These are phyloP conservation scores for Capronia coronata DNA, from an alignment of 2,329 filamentous ascomycete genomes.

Conservation along the genomic window DNA sequence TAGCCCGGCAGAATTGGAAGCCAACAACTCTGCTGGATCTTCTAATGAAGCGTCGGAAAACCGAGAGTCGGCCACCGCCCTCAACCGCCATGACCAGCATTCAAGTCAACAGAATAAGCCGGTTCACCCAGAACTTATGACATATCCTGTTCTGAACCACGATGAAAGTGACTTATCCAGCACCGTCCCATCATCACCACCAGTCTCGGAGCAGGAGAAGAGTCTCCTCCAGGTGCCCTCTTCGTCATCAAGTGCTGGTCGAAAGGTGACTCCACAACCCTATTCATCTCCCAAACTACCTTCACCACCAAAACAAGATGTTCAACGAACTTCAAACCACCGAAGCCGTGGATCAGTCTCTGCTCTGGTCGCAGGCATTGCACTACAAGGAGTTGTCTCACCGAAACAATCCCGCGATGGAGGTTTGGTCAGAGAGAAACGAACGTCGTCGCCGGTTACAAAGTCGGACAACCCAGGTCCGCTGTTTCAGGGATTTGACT, in stretches of 20 bases:
- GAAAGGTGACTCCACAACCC: conserved; percentile 24
- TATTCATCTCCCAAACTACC: conserved; percentile 27
- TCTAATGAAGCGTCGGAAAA: background rate
- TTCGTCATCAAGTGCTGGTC: conserved; percentile 10
- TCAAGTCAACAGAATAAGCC: background rate
- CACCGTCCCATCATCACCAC: conserved; percentile 26
- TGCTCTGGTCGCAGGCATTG: conserved; percentile 19
- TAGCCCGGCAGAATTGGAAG: conserved; percentile 7
- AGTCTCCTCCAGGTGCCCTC: conserved; percentile 13
- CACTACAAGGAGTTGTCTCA: conserved; percentile 22
- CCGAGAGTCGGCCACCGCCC: background rate
- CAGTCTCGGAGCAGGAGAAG: conserved; percentile 9
- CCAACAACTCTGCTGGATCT: background rate
- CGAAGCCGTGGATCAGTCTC: conserved; percentile 20
- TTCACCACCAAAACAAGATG: conserved; percentile 27
- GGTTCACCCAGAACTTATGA: background rate
- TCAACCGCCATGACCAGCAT: background rate
- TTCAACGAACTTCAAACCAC: conserved; percentile 20
- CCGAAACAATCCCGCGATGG: conserved; percentile 12
- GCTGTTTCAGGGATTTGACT: conserved; percentile 32
- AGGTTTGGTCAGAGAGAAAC: conserved; percentile 13
- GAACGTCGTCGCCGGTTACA: conserved; percentile 5
- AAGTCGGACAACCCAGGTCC: conserved; percentile 3
- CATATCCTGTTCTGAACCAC: conserved; percentile 4
- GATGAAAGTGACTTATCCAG: conserved; percentile 27